phyloP scores from a whole-genome alignment of 2,329 filamentous ascomycete genomes.

The Cephalotrichum gorgonifer region DNA sequence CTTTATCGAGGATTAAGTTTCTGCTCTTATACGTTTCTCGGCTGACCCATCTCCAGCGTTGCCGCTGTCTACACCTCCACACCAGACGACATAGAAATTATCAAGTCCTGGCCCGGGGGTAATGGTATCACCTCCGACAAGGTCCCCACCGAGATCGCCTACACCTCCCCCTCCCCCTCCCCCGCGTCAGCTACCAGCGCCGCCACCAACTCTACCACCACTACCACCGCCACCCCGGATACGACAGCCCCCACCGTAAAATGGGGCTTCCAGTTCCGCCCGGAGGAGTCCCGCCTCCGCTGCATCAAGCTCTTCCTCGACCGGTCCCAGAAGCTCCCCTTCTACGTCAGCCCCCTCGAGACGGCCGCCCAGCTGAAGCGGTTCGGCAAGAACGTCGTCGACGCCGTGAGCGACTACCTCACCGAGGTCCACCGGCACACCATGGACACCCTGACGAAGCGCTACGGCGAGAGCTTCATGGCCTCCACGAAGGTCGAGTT shows the following conservation, averaged over 20 bases:
- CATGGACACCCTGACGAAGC: slow-evolving; percentile 63
- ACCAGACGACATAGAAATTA: slow-evolving; percentile 72
- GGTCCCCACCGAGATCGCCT: slow-evolving; percentile 70
- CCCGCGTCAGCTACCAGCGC: neutral
- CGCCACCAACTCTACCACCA: too few relatives aligned
- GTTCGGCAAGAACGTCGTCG: slow-evolving; percentile 66
- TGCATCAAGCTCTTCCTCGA: slow-evolving; percentile 83
- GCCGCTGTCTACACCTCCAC: slow-evolving; percentile 65
- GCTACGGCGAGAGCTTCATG: slow-evolving; percentile 74
- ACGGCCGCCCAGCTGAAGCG: slow-evolving; percentile 67
- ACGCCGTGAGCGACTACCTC: slow-evolving; percentile 71
- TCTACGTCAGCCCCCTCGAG: slow-evolving; percentile 69
- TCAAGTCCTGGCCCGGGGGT: slow-evolving; percentile 75
- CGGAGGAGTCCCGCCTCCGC: slow-evolving; percentile 63
- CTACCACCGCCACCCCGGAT: too few relatives aligned
- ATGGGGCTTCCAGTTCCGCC: slow-evolving; percentile 79
- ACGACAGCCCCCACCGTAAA: slow-evolving; percentile 34
- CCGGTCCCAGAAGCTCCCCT: slow-evolving; percentile 67
- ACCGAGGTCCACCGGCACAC: slow-evolving; percentile 68
- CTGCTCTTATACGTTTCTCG: neutral
- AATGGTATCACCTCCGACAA: slow-evolving; percentile 85
- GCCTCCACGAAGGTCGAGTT: slow-evolving; percentile 65
- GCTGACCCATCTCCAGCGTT: slow-evolving; percentile 24
- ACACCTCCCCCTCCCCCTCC: slow-evolving; percentile 23
- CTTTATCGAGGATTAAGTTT: too few relatives aligned